Evolutionary conservation across 2,329 filamentous ascomycete species (phyloP), one percentile per base, ranked within the genome.

Genomic region (Alternaria ventricosa): DNA sequence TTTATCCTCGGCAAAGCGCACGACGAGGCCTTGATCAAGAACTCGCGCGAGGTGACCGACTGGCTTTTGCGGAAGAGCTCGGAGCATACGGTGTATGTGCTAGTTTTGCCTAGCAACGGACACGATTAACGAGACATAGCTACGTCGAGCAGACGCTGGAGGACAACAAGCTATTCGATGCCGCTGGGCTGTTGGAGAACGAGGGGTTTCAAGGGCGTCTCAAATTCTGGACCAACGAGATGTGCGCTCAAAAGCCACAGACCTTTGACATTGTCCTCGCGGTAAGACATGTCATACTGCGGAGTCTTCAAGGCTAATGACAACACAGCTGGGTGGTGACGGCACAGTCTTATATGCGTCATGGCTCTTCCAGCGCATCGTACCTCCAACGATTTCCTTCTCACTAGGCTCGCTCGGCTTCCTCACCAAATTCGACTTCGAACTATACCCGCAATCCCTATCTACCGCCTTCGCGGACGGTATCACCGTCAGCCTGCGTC

Each of bases 271-370:
- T 99, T 75, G 90, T 96, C 55, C 88, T 99, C 50, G 96, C 95
- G 0, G 82, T 87, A 73, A 77, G 82, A 7, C 15, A 12, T 60
- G 10, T 18, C 25, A 25, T n/a, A 22, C 20, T 47, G 33, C 2
- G 4, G 18, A 12, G 8, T 18, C 5, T n/a, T 20, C 25, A 44
- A 25, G 15, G 43, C 51, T 67, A 56, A 72, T 44, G 64, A 12
- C 12, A 30, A 13, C 51, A 25, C 47, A 84, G 82, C 87, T 97
- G 4, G 94, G 94, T 53, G 96, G 96, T 12, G 96, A 99, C 77
- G 96, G 96, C n/a, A 99, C 96, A 0, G 95, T 99, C 7, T 84
- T 99, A 11, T 98, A 97, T 76, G 92, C 95, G 5, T 97, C 93
- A 75, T 98, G 95, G 94, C 85, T 99, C 1, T 99, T 99, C 78